phyloP scores from a whole-genome alignment of 2,329 filamentous ascomycete species.

The Helotiales sp. region DNA sequence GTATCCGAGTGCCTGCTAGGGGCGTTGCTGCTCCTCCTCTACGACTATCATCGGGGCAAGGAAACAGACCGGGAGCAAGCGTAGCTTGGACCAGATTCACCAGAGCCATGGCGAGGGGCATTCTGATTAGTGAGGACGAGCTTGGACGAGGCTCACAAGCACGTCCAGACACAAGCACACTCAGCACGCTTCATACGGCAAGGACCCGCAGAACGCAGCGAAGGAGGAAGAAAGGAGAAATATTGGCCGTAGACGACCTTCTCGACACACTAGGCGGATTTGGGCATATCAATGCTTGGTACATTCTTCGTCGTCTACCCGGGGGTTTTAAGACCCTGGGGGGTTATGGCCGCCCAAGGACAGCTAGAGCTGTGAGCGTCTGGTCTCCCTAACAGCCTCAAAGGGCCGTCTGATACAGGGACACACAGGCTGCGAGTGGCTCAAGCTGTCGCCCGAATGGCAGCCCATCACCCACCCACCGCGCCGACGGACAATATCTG shows the following conservation, averaged over 20 bases:
- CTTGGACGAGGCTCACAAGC: neutral
- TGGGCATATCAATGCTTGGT: neutral
- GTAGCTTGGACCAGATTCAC: conserved; percentile 1
- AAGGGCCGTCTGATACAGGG: conserved; percentile 3
- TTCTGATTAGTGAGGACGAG: neutral
- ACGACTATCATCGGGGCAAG: no score
- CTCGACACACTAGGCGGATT: neutral
- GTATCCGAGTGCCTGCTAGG: conserved; percentile 12
- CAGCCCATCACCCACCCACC: neutral
- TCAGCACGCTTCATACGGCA: neutral
- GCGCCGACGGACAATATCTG: conserved; percentile 8
- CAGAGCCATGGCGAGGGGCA: neutral
- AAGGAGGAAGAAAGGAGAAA: neutral
- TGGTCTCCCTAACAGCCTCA: conserved; percentile 14
- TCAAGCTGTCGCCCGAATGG: neutral
- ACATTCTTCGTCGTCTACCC: neutral
- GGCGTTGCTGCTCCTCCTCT: neutral
- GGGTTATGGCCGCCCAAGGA: conserved; percentile 1
- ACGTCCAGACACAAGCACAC: neutral
- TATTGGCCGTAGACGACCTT: neutral
- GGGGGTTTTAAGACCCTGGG: neutral
- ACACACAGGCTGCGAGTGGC: neutral
- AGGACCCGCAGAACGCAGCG: neutral
- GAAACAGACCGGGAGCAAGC: no score
- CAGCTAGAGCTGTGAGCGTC: conserved; percentile 5